Evolutionary conservation across 73 alveolate species (phyloP).

Genomic region (Stentor roeselii): DNA sequence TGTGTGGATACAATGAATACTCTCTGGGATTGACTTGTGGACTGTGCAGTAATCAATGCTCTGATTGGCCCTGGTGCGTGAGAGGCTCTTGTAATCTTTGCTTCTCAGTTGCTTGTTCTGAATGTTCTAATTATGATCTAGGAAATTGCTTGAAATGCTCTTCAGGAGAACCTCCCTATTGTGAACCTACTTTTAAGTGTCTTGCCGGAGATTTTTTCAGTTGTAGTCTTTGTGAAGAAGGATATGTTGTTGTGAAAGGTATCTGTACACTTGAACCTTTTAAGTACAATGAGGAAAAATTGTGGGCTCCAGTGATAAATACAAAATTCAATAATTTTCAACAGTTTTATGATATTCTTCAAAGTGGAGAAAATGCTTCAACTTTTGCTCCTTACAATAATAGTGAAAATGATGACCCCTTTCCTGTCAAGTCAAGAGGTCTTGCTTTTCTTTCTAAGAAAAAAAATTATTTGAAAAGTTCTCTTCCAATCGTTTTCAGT

Average conservation of each 20-base stretch:
- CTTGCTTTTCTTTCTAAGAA: not conserved
- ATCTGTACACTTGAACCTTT: not conserved
- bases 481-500: too few species aligned
- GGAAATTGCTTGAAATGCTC: not conserved
- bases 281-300: too few species aligned
- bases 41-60: not conserved
- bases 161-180: not conserved
- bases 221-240: not conserved
- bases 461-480: too few species aligned
- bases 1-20: not conserved
- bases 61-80: not conserved
- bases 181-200: not conserved
- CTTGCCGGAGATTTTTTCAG: too few species aligned
- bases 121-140: not conserved
- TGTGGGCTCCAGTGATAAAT: not conserved
- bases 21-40: not conserved
- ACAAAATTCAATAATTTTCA: too few species aligned
- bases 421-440: not conserved
- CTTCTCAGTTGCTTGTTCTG: not conserved
- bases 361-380: not conserved
- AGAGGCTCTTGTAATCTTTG: not conserved
- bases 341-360: not conserved
- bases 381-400: not conserved
- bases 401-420: not conserved
- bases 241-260: not conserved